Evolutionary conservation across 2,329 filamentous ascomycete species (phyloP), one percentile per base, ranked within the genome.

Genomic region (Pyrenochaeta sp.): DNA sequence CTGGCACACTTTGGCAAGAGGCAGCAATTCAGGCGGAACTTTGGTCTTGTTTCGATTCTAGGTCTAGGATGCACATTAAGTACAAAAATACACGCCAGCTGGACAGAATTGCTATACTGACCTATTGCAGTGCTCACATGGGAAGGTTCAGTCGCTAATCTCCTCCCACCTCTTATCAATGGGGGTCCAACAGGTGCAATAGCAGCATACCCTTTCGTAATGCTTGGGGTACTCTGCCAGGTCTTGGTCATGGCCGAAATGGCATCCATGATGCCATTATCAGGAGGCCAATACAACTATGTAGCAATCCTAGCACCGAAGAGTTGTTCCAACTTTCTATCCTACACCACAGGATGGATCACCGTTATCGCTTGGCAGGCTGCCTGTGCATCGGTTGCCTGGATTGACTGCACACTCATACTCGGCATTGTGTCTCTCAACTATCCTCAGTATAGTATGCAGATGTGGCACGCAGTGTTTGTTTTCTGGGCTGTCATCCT

Each of bases 391-490:
- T 40, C 43, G 3, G 51, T 46, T 0, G 52, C 51, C 0, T 60
- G 40, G 18, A 35, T 62, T 4, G 39, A 21, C 10, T 39, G 46
- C 17, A 50, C 45, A 7, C 32, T 60, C 3, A 46, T 63, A 7
- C 44, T 54, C n/a, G 56, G 47, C 12, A 31, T 54, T 1, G 48
- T 54, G 2, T 15, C 46, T 1, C 30, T 60, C 5, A 45, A 35
- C 15, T 14, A 58, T 30, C 33, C 56, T 0, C 15, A 27, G 5
- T 64, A 61, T 31, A 75, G 77, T 43, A 54, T 65, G 0, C 54
- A 78, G 43, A 55, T 63, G 14, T 83, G 79, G 77, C 81, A 83
- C 41, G 77, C 69, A 1, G 82, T 79, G 1, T 67, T 83, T 1
- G 60, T 82, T 1, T 73, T 76, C 39, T 80, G 76, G 57, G 78